Base-by-base conservation (phyloP, 441 rosid species). In the Gossypium aridum region DNA sequence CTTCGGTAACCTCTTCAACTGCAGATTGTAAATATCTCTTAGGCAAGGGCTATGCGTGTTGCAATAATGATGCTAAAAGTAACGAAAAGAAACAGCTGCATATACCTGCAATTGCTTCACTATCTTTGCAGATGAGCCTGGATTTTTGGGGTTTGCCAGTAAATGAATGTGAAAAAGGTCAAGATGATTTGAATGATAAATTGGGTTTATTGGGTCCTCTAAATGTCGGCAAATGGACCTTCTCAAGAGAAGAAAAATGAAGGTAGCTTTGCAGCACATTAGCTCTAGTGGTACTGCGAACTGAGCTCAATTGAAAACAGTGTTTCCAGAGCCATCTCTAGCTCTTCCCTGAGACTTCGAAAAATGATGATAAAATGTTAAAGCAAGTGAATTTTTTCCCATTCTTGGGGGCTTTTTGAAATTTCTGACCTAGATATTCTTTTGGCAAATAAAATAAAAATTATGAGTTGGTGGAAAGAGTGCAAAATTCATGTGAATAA, bases 71-170 rank as follows among this genome's bases (percentile, higher is more conserved):
- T 57, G 28, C 12, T 6, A 26, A 9, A 61, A 61, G 65, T 14
- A 28, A n/a, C 10, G 6, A 8, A 7, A 19, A 28, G 70, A 13
- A 55, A 53, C 14, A 1, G 34, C 31, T 5, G 37, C 71, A 7
- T 65, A 7, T 65, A 90, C 92, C 90, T 86, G 83, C 83, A 22
- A 88, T 73, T 51, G 92, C 92, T 79, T 85, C 87, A 1, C 86
- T 79, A 77, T 91, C 94, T 72, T 88, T 83, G 92, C 89, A 90
- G 37, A 90, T 72, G 51, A 84, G 17, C 72, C 75, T 57, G 49
- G 81, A 72, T 53, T 78, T 84, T 53, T 64, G 78, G 80, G 17
- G 19, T 75, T 79, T 80, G 74, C 72, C 26, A 64, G 70, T 65
- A 17, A 68, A 60, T n/a, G 80, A 70, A 31, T 10, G 61, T 54